Evolutionary conservation across 83 land plant species (phyloP).

Genomic region (Picea engelmannii): DNA sequence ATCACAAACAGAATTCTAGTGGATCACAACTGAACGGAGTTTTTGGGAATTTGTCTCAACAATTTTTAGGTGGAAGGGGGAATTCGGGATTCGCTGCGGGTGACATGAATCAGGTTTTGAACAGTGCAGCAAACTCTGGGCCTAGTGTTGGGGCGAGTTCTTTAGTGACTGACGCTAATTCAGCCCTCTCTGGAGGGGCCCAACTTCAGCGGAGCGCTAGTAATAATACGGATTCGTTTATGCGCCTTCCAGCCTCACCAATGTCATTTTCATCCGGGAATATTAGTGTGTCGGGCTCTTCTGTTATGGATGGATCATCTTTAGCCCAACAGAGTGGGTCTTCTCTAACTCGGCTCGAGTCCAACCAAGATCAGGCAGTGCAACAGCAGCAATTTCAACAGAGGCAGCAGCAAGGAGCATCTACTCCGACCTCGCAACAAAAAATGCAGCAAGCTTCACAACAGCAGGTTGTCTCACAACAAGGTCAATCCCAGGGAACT

Average conservation of each 20-base stretch:
- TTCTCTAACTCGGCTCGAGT: conserved; percentile 13
- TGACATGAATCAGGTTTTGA: conserved; percentile 39
- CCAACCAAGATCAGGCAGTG: too few relatives aligned
- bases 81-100: conserved; percentile 33
- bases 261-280: conserved; percentile 67
- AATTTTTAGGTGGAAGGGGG: conserved; percentile 33
- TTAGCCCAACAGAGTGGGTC: conserved; percentile 37
- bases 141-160: conserved; percentile 78
- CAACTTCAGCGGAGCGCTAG: conserved; percentile 72
- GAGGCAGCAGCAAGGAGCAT: too few relatives aligned
- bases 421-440: too few relatives aligned
- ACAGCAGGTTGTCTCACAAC: too few relatives aligned
- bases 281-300: conserved; percentile 57
- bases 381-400: too few relatives aligned
- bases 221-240: conserved; percentile 55
- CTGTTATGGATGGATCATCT: conserved; percentile 54
- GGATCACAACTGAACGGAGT: conserved; percentile 46
- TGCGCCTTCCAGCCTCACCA: conserved; percentile 70
- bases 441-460: too few relatives aligned
- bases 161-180: conserved; percentile 73
- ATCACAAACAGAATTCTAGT: conserved; percentile 23
- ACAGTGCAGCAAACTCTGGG: conserved; percentile 63
- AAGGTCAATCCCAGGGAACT: too few relatives aligned
- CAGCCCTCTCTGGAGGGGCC: conserved; percentile 66
- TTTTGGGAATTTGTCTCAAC: conserved; percentile 38